phyloP scores from a whole-genome alignment of 345 rosid genomes.

The Clausena lansium region DNA sequence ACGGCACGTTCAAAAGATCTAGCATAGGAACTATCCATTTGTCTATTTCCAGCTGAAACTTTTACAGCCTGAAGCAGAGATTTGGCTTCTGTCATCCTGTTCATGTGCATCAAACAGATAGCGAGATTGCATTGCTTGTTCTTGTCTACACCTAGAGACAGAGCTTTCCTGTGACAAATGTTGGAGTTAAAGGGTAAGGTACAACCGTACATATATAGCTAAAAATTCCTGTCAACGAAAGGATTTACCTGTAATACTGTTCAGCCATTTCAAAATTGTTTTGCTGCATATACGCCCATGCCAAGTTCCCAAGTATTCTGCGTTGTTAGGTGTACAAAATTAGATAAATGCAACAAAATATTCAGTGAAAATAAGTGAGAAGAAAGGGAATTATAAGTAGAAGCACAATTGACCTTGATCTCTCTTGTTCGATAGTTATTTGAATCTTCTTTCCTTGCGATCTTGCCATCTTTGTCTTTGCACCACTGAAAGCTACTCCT shows the following conservation, averaged over 20 bases:
- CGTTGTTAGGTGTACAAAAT: constrained; percentile 6
- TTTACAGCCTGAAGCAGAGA: constrained; percentile 50
- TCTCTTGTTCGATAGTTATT: constrained; percentile 68
- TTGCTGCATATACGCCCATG: constrained; percentile 81
- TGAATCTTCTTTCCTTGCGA: constrained; percentile 74
- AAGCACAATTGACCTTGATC: constrained; percentile 44
- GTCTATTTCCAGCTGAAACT: constrained; percentile 30
- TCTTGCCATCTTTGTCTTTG: constrained; percentile 50
- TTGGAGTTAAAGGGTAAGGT: background rate
- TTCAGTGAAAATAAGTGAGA: background rate
- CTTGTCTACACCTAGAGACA: constrained; percentile 58
- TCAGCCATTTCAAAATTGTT: constrained; percentile 76
- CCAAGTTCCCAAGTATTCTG: constrained; percentile 80
- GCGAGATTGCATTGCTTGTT: constrained; percentile 81
- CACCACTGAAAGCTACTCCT: constrained; percentile 50
- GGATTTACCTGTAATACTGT: constrained; percentile 56
- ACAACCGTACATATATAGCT: background rate
- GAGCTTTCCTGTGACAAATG: constrained; percentile 50
- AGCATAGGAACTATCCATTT: constrained; percentile 56
- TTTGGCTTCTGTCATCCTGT: constrained; percentile 65
- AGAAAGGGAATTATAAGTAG: background rate
- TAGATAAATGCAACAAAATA: background rate
- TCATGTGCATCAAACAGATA: constrained; percentile 69
- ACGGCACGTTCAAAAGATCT: constrained; percentile 67
- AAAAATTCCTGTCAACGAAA: background rate